A percentile compares a stretch with the other conserved stretches of the same genome.
Conservation (phyloP, 2,329 filamentous ascomycete species). For the Boeremia lycopersici region DNA sequence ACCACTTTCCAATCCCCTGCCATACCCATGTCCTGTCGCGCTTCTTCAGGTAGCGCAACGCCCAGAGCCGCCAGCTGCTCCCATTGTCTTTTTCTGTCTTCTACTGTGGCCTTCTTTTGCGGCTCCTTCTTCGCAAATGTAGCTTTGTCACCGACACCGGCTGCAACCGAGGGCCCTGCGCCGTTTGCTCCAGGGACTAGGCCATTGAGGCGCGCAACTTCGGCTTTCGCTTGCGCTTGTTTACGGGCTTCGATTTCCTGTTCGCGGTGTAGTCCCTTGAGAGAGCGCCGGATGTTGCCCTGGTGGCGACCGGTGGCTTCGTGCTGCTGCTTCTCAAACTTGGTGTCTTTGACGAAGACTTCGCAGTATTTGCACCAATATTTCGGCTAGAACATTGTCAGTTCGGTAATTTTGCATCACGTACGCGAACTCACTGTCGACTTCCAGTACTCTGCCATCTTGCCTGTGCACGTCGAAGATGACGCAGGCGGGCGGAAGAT, state of each 20-base stretch:
- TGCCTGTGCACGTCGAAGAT: conserved; percentile 7
- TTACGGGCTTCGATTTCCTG: conserved; percentile 83
- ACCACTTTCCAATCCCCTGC: conserved; percentile 85
- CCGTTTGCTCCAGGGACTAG: conserved; percentile 61
- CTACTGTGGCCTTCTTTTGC: conserved; percentile 58
- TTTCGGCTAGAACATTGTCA: conserved; percentile 63
- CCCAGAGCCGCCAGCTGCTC: conserved; percentile 88
- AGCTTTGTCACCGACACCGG: conserved; percentile 28
- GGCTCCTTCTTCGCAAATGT: conserved; percentile 42
- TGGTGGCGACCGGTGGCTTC: conserved; percentile 87
- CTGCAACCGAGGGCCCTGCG: conserved; percentile 42
- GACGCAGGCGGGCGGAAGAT: conserved; percentile 15
- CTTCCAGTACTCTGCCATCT: conserved; percentile 98
- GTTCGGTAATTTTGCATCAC: not conserved
- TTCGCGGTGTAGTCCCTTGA: conserved; percentile 84
- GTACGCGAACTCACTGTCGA: conserved; percentile 67
- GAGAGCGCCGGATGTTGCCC: conserved; percentile 81
- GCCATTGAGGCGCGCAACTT: conserved; percentile 85
- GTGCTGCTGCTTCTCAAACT: conserved; percentile 86
- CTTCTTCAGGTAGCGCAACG: conserved; percentile 79
- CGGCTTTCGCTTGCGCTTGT: conserved; percentile 79
- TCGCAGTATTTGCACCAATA: conserved; percentile 99
- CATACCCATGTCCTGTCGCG: conserved; percentile 81
- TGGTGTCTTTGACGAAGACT: conserved; percentile 87
- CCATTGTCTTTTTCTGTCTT: conserved; percentile 80